Evolutionary conservation across 78 protist species (phyloP), one percentile per base, ranked within the genome.

Genomic region (Emiliania huxleyi): DNA sequence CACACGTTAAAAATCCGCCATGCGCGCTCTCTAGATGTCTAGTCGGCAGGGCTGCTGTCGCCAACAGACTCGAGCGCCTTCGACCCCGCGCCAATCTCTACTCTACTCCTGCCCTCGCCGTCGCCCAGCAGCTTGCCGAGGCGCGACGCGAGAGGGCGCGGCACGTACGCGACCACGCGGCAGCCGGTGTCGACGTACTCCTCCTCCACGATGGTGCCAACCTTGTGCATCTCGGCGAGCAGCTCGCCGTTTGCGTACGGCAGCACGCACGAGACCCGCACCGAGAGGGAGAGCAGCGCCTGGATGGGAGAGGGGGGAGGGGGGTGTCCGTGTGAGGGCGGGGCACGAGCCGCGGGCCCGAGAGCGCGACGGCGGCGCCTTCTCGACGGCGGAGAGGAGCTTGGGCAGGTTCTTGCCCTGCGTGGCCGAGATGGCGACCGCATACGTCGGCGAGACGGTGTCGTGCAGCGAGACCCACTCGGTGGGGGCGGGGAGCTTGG

Each of bases 181-280:
- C 83, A 62, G 35, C 92, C 92, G 3, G 37, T 0, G 25, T 38
- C 83, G n/a, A 0, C 49, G 55, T 29, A 89, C 35, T 42, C 52
- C 81, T 89, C 92, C 52, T 56, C 62, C 5, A 37, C 25, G 56
- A 89, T 42, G 4, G 92, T 89, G 33, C 92, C 92, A 3, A 11
- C 62, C 48, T 62, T 62, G 52, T 62, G 92, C 37, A 89, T 25
- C 48, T 89, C 91, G 2, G 91, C 75, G 29, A 88, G 91, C 0
- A 88, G 91, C 26, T 49, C 91, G 48, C 55, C 69, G 19, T 43
- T 77, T 6, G 35, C 22, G 77, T 77, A 77, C 19, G 87, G 87
- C 25, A 77, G 2, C 23, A 37, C 19, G 18, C 48, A 38, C n/a
- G 38, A 46, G 35, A 77, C 87, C 11, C 8, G 46, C 44, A 37